Percentiles rank a stretch among this genome's conserved stretches.
Conservation (phyloP, 179 eudicot species). For the Beta lomatogona region DNA sequence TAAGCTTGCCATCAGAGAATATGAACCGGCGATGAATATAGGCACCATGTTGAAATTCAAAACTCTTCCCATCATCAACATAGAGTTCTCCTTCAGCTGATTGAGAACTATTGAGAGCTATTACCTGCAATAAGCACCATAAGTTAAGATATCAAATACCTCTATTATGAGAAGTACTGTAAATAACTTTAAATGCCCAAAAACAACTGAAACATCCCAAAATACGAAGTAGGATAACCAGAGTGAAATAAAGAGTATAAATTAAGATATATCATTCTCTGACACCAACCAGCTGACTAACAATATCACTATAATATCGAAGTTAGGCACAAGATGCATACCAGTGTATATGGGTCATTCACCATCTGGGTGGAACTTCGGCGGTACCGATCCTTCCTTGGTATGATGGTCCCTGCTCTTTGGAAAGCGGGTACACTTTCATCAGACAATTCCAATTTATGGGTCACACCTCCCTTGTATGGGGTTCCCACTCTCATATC, state of each 20-base stretch:
- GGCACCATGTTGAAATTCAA: conserved; percentile 67
- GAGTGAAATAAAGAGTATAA: no score
- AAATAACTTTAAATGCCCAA: no score
- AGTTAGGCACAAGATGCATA: conserved; percentile 34
- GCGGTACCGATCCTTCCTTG: conserved; percentile 91
- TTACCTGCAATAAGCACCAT: conserved; percentile 55
- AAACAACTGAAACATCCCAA: neutral
- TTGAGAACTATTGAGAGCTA: conserved; percentile 79
- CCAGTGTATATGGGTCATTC: conserved; percentile 97
- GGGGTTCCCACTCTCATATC: conserved; percentile 69
- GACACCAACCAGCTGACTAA: neutral
- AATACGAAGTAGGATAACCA: neutral
- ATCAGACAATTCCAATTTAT: conserved; percentile 73
- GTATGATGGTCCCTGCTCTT: conserved; percentile 93
- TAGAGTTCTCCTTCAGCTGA: conserved; percentile 96
- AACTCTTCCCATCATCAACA: conserved; percentile 92
- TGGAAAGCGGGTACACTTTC: conserved; percentile 89
- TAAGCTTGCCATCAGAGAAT: conserved; percentile 77
- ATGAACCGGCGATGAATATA: conserved; percentile 83
- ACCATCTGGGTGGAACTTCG: conserved; percentile 96
- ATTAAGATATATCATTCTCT: neutral
- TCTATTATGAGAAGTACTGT: no score
- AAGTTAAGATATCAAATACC: neutral
- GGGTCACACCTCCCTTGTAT: conserved; percentile 72
- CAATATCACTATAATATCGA: neutral